Evolutionary conservation across 352 stramenopile genomes (phyloP).

Genomic region (Phytophthora sojae): DNA sequence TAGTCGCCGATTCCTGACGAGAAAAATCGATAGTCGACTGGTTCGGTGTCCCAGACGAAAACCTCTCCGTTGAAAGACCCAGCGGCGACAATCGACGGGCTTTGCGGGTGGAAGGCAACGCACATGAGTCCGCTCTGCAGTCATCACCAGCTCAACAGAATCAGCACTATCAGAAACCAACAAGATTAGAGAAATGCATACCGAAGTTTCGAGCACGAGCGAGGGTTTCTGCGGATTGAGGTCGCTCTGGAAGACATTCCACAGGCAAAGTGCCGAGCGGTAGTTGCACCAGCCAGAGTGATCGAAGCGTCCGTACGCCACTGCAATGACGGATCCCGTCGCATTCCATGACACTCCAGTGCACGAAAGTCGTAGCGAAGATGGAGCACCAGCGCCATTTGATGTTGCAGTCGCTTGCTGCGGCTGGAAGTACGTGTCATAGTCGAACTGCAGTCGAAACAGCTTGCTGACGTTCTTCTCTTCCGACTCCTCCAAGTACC

Average conservation of each 20-base stretch:
- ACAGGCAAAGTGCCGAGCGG: conserved; percentile 84
- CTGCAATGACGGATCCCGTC: conserved; percentile 83
- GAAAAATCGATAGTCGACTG: conserved; percentile 70
- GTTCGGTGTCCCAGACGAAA: conserved; percentile 80
- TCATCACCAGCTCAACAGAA: neutral
- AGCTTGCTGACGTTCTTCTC: conserved; percentile 73
- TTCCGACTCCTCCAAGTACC: conserved; percentile 67
- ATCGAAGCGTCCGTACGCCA: conserved; percentile 87
- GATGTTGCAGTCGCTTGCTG: conserved; percentile 29
- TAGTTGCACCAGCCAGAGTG: conserved; percentile 91
- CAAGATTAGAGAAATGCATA: conserved; percentile 26
- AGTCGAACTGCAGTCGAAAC: conserved; percentile 74
- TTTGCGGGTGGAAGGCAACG: conserved; percentile 85
- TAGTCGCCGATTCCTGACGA: conserved; percentile 90
- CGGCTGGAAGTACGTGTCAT: conserved; percentile 69
- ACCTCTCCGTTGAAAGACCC: conserved; percentile 91
- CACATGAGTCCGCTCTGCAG: conserved; percentile 88
- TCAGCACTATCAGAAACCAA: neutral
- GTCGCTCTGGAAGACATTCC: conserved; percentile 86
- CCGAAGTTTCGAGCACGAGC: conserved; percentile 82
- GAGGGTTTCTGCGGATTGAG: conserved; percentile 71
- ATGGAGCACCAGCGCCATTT: conserved; percentile 1
- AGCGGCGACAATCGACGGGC: conserved; percentile 81
- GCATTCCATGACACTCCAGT: conserved; percentile 90
- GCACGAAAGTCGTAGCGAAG: conserved; percentile 74